Evolutionary conservation across 345 rosid species (phyloP).

Genomic region (Euclidium syriacum): DNA sequence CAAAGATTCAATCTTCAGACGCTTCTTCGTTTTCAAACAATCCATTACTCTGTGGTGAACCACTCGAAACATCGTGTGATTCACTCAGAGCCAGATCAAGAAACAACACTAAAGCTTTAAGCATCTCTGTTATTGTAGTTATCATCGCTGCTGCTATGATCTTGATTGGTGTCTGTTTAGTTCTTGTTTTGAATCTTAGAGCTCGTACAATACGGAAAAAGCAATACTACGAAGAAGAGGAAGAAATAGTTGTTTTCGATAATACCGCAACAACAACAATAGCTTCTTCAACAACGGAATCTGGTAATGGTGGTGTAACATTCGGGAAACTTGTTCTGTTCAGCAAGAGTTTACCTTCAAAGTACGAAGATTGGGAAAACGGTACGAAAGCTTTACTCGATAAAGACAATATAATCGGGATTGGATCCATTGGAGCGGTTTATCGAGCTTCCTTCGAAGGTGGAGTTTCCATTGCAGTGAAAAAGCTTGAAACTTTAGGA

Average conservation of each 20-base stretch:
- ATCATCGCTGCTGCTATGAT: conserved; percentile 82
- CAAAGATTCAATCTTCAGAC: conserved; percentile 52
- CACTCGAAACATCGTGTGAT: conserved; percentile 52
- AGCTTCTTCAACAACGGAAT: conserved; percentile 32
- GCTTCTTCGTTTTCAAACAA: conserved; percentile 68
- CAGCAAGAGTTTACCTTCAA: conserved; percentile 89
- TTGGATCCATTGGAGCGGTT: conserved; percentile 85
- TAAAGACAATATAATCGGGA: conserved; percentile 79
- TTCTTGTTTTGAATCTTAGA: conserved; percentile 73
- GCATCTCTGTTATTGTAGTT: conserved; percentile 78
- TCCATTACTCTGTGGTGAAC: conserved; percentile 68
- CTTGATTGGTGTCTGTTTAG: conserved; percentile 74
- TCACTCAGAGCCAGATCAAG: conserved; percentile 27
- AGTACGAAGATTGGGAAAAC: conserved; percentile 93
- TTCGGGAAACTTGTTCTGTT: conserved; percentile 82
- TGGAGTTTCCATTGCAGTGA: conserved; percentile 84
- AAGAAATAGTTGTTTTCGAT: conserved; percentile 47
- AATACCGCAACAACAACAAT: conserved; percentile 8
- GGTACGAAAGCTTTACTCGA: conserved; percentile 90
- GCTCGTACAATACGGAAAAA: conserved; percentile 45
- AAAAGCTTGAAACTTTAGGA: conserved; percentile 84
- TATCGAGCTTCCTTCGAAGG: conserved; percentile 81
- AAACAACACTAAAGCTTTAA: conserved; percentile 43
- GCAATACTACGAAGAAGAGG: conserved; percentile 38
- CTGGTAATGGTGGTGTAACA: conserved; percentile 9